phyloP scores from a whole-genome alignment of 2,329 filamentous ascomycete genomes.

The Colletotrichum tofieldiae region DNA sequence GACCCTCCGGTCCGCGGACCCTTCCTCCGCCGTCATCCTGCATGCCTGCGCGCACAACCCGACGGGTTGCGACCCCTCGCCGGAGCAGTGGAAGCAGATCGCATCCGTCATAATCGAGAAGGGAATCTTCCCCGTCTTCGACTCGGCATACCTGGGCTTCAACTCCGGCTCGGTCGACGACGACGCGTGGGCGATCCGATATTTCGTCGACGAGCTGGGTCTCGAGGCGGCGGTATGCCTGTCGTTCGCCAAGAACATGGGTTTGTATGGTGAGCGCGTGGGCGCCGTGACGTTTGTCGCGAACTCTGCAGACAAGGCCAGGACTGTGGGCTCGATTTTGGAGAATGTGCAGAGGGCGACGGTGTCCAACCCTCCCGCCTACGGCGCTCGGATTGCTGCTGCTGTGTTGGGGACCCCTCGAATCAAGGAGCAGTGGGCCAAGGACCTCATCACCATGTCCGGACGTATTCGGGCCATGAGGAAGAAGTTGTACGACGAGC shows the following conservation, averaged over 20 bases:
- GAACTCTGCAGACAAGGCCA: constrained; percentile 32
- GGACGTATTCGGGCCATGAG: constrained; percentile 55
- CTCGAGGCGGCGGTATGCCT: constrained; percentile 70
- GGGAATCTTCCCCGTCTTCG: constrained; percentile 51
- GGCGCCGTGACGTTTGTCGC: constrained; percentile 51
- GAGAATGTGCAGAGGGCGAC: constrained; percentile 53
- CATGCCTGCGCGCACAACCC: constrained; percentile 63
- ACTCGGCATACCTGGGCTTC: constrained; percentile 54
- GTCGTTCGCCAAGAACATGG: constrained; percentile 76
- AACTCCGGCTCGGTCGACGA: constrained; percentile 51
- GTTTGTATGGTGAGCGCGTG: constrained; percentile 57
- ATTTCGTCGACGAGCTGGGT: constrained; percentile 53
- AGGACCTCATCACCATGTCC: constrained; percentile 56
- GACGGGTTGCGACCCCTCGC: constrained; percentile 58
- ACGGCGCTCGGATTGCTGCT: constrained; percentile 54
- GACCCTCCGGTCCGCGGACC: constrained; percentile 48
- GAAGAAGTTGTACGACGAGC: constrained; percentile 51
- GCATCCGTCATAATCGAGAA: constrained; percentile 49
- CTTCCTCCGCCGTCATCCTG: constrained; percentile 51
- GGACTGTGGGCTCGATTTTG: constrained; percentile 49
- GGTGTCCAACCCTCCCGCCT: constrained; percentile 55
- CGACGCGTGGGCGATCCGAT: constrained; percentile 53
- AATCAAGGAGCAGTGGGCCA: constrained; percentile 52
- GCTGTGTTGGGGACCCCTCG: constrained; percentile 50
- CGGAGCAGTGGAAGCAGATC: constrained; percentile 51